Base-by-base conservation (phyloP, 176 grass and related monocot genomes). In the Triticum dicoccoides region DNA sequence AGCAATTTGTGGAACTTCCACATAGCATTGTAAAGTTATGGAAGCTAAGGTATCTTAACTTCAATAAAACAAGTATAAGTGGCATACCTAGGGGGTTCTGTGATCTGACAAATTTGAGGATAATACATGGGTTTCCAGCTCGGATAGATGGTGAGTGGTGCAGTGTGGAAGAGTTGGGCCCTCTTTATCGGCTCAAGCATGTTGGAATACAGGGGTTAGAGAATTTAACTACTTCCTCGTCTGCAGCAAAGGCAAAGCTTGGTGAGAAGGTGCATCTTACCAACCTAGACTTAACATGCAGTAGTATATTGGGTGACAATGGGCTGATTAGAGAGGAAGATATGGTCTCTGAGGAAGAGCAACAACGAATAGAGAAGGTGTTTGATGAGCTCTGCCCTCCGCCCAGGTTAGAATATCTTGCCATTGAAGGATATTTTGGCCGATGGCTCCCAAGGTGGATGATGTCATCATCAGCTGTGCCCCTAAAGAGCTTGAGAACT, bases 351-450 rank as follows among this genome's bases (percentile, higher is more conserved):
- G 4, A 27, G 5, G 20, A 89, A 38, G 24, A 51, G 18, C 39
- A 65, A 0, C 0, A 32, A 17, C 11, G 6, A 3, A 66, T 66
- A 0, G 27, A 66, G 64, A 17, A 17, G 0, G 64, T 66, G 0
- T 68, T 86, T 56, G 38, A 90, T 61, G 79, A 72, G 25, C 34
- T 90, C 2, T 83, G 64, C 18, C 83, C 83, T 49, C 78, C 83
- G 0, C 21, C 79, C 3, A 61, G 5, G 8, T 5, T 90, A 35
- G 61, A 77, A 9, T 3, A 0, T 49, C 69, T 87, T 56, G 5
- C 3, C 0, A 80, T 87, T 1, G 1, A 11, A 3, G 59, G 42
- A 3, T 87, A 81, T 61, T 62, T 72, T 76, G 86, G 86, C 5
- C 27, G 21, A 35, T 11, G 73, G 0, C 38, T 52, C 64, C 78